Evolutionary conservation across 2,329 filamentous ascomycete species (phyloP).

Genomic region (Arthrobotrys pseudoclavata): DNA sequence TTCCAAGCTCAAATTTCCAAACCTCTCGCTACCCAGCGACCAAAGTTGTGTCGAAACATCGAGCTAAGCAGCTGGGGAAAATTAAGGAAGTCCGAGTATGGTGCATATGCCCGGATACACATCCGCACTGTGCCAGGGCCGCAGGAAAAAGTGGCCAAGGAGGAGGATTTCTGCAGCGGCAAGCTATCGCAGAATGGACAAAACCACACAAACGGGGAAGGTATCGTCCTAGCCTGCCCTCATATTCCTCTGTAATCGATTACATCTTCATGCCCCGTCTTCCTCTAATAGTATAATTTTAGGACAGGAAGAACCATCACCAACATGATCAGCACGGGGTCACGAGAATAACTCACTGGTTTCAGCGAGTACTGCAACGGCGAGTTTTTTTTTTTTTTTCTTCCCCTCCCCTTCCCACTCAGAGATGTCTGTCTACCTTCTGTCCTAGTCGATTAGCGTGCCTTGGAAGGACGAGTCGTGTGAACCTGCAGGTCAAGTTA

Average conservation of each 20-base stretch:
- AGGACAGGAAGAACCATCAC: slow-evolving; percentile 3
- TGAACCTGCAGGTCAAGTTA: slow-evolving; percentile 55
- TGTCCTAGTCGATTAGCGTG: slow-evolving; percentile 33
- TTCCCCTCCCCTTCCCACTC: neutral
- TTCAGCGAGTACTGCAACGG: slow-evolving; percentile 18
- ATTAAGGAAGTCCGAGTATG: slow-evolving; percentile 2
- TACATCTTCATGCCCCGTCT: slow-evolving; percentile 19
- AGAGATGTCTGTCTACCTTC: slow-evolving; percentile 28
- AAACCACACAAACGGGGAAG: slow-evolving; percentile 14
- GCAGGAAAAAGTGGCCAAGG: slow-evolving; percentile 37
- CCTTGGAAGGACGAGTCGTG: slow-evolving; percentile 34
- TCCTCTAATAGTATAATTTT: slow-evolving; percentile 4
- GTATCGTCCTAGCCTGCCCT: slow-evolving; percentile 15
- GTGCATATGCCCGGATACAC: slow-evolving; percentile 26
- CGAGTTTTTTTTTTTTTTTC: slow-evolving; percentile 20
- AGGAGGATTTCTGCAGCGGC: slow-evolving; percentile 32
- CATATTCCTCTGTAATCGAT: slow-evolving; percentile 44
- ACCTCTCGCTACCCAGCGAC: neutral
- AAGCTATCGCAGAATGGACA: slow-evolving; percentile 45
- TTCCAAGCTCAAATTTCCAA: slow-evolving; percentile 2
- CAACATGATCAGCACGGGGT: slow-evolving; percentile 28
- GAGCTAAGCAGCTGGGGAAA: slow-evolving; percentile 11
- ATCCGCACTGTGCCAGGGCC: slow-evolving; percentile 35
- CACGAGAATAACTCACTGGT: slow-evolving; percentile 24
- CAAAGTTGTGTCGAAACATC: slow-evolving; percentile 15